A percentile compares a stretch with the other conserved stretches of the same genome.
These are phyloP conservation scores for Ganoderma boninense DNA, from an alignment of 1,284 basidiomycete genomes.

Conservation along the genomic window DNA sequence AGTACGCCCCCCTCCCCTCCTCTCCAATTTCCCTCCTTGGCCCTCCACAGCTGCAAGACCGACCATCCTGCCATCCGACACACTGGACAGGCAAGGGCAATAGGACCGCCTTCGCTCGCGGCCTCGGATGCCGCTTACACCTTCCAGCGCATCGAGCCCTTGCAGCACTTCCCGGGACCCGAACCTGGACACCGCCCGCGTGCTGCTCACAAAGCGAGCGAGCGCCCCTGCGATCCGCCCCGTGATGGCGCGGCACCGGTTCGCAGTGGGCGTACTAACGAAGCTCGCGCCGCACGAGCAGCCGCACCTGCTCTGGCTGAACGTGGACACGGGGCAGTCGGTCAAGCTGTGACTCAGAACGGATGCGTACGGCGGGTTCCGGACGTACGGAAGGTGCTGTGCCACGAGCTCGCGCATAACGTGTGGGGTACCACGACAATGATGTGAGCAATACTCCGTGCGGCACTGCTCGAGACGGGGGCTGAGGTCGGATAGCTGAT, in stretches of 20 bases:
- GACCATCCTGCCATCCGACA: not conserved
- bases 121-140: slow-evolving; percentile 53
- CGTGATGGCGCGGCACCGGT: slow-evolving; percentile 72
- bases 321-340: slow-evolving; percentile 66
- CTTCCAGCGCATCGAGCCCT: slow-evolving; percentile 72
- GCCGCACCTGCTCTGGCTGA: slow-evolving; percentile 75
- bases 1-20: slow-evolving; percentile 47
- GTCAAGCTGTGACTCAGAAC: slow-evolving; percentile 76
- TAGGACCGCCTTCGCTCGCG: slow-evolving; percentile 48
- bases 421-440: slow-evolving; percentile 74
- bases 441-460: slow-evolving; percentile 59
- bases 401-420: slow-evolving; percentile 83
- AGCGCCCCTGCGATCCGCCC: slow-evolving; percentile 75
- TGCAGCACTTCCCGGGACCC: slow-evolving; percentile 74
- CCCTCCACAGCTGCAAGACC: not conserved
- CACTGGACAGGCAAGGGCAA: slow-evolving; percentile 59
- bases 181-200: slow-evolving; percentile 60
- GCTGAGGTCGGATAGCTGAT: not conserved
- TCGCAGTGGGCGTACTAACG: slow-evolving; percentile 71
- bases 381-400: slow-evolving; percentile 72
- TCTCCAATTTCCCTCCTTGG: too few relatives aligned
- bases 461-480: not conserved
- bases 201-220: slow-evolving; percentile 62
- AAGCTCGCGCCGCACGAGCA: slow-evolving; percentile 81
- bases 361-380: slow-evolving; percentile 74